These are phyloP conservation scores for Fonsecaea erecta DNA, from an alignment of 2,329 filamentous ascomycete species.

Conservation along the genomic window DNA sequence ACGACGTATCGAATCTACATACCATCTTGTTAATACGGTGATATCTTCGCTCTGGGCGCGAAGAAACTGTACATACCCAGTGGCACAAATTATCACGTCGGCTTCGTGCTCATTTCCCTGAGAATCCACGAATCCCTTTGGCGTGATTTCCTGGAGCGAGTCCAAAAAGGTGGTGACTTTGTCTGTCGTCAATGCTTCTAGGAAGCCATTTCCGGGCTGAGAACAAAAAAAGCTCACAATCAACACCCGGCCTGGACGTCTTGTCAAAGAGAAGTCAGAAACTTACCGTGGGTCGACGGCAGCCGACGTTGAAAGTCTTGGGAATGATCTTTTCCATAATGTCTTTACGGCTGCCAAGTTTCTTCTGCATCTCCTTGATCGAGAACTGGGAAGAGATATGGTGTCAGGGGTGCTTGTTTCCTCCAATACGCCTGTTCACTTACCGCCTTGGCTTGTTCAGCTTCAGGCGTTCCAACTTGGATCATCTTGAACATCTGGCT, in stretches of 20 bases:
- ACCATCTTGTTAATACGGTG: too few species aligned
- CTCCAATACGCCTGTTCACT: too few species aligned
- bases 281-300: conserved; percentile 47
- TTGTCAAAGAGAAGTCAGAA: too few species aligned
- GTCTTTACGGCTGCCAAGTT: conserved; percentile 32
- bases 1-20: conserved; percentile 20
- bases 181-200: conserved; percentile 60
- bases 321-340: conserved; percentile 53
- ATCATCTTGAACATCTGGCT: conserved; percentile 32
- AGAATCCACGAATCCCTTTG: conserved; percentile 11
- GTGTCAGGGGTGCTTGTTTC: too few species aligned
- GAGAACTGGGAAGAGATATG: too few species aligned
- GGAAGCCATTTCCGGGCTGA: conserved; percentile 48
- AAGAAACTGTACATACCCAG: too few species aligned
- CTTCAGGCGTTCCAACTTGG: conserved; percentile 9
- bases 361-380: background rate
- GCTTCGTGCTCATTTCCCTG: background rate
- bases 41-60: too few species aligned
- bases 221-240: too few species aligned
- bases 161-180: conserved; percentile 64
- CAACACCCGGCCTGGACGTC: too few species aligned
- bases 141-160: conserved; percentile 13
- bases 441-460: too few species aligned
- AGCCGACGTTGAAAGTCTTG: conserved; percentile 49
- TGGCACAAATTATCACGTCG: too few species aligned